Conservation (phyloP, 179 eudicot genomes). For the Dionaea muscipula region DNA sequence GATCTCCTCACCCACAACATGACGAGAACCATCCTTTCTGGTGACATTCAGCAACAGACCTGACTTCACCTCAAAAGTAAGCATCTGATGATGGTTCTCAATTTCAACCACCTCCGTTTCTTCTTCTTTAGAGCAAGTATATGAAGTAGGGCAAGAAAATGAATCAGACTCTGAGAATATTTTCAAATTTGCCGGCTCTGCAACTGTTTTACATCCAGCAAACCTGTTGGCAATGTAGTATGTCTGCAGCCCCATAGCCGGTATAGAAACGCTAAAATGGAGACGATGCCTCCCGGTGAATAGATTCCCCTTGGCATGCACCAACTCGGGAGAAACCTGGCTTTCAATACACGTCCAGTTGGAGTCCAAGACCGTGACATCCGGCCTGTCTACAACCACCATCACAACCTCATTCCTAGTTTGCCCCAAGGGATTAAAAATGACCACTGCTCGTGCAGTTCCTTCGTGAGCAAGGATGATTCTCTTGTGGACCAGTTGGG, state of each 20-base stretch:
- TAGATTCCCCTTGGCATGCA: conserved; percentile 41
- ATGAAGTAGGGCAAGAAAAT: conserved; percentile 54
- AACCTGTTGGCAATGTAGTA: conserved; percentile 75
- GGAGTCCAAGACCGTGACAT: conserved; percentile 72
- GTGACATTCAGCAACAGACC: conserved; percentile 60
- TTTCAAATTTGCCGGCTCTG: conserved; percentile 49
- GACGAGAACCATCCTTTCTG: conserved; percentile 34
- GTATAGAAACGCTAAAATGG: conserved; percentile 76
- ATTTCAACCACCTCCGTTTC: conserved; percentile 48
- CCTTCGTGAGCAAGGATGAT: conserved; percentile 45
- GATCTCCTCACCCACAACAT: conserved; percentile 58
- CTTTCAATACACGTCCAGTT: conserved; percentile 95
- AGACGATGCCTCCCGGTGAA: conserved; percentile 83
- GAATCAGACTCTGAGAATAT: conserved; percentile 25
- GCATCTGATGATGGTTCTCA: conserved; percentile 39
- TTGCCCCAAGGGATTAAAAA: conserved; percentile 85
- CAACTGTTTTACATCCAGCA: conserved; percentile 74
- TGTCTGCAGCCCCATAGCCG: conserved; percentile 77
- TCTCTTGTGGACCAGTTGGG: conserved; percentile 54
- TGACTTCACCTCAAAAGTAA: conserved; percentile 41
- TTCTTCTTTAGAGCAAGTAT: conserved; percentile 55
- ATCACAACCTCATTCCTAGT: conserved; percentile 76
- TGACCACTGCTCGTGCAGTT: conserved; percentile 56
- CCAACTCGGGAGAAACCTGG: conserved; percentile 90
- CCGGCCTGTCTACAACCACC: conserved; percentile 68